Conservation (phyloP, 176 grass and related monocot genomes). For the Phragmites australis region DNA sequence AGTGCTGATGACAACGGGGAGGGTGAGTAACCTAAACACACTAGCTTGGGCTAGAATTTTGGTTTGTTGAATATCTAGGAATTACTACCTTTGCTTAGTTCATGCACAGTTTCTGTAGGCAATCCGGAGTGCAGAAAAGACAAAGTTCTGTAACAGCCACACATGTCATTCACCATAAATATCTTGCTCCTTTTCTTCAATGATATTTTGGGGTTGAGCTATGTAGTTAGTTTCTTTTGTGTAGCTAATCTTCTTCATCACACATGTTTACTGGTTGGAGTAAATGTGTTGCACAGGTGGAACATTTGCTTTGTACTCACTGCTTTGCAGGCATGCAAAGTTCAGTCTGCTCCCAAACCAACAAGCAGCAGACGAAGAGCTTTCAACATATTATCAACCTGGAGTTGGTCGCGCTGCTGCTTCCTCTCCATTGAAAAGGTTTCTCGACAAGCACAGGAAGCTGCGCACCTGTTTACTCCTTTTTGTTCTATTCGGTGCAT, state of each 20-base stretch:
- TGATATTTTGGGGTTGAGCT: too few species aligned
- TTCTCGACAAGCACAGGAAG: conserved; percentile 68
- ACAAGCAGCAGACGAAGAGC: conserved; percentile 70
- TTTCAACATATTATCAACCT: conserved; percentile 64
- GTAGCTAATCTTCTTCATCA: not conserved
- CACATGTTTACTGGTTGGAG: conserved; percentile 1
- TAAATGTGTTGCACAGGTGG: conserved; percentile 46
- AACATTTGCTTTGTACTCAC: conserved; percentile 69
- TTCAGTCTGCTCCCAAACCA: conserved; percentile 76
- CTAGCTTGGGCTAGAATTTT: not conserved
- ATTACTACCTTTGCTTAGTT: not conserved
- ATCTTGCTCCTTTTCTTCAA: too few species aligned
- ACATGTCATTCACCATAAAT: too few species aligned
- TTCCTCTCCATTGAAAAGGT: conserved; percentile 66
- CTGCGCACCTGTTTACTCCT: conserved; percentile 65
- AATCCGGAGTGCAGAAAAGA: too few species aligned
- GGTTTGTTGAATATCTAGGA: not conserved
- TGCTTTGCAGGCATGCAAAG: conserved; percentile 73
- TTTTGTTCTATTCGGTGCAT: conserved; percentile 64
- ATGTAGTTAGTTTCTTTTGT: not conserved
- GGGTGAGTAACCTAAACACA: conserved; percentile 52
- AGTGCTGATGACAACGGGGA: conserved; percentile 66
- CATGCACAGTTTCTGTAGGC: not conserved
- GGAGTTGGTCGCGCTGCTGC: conserved; percentile 32
- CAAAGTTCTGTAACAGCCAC: not conserved